Evolutionary conservation across 169 alveolate genomes (phyloP), one percentile per base, ranked within the genome.

Genomic region (Cryptosporidium canis): DNA sequence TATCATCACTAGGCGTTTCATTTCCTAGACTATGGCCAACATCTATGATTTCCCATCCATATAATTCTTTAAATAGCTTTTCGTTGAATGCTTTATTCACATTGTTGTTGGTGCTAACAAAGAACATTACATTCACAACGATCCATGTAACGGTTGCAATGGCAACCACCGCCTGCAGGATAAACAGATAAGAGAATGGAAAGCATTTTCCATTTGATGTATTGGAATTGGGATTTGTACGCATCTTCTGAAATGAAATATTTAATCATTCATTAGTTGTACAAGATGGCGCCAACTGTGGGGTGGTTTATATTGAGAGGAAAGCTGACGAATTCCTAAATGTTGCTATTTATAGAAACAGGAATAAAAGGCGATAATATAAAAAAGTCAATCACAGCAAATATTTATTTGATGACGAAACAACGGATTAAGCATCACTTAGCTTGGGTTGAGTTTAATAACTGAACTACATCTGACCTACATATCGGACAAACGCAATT

Each of bases 401-500:
- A 70, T 8, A 33, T 27, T 70, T 48, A 35, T n/a, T 31, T 11
- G 31, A 24, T 8, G 31, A 6, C 5, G 3, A 1, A 12, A 61
- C 7, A 35, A 31, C 18, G 14, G 68, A 61, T 33, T 33, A 31
- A 61, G 31, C n/a, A 29, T 61, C 27, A 35, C 45, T 61, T 33
- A 61, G 68, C 45, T 29, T 27, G 84, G 27, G 84, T 33, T 29
- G 33, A 31, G 37, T 51, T 70, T 24, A 77, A 24, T 7, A 77
- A 8, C 43, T 41, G 64, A 43, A 77, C 77, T 33, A 77, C 37
- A 55, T 77, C 87, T 29, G 87, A 77, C 47, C 87, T 77, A 55
- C 87, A 77, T 39, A 77, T 77, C 8, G 87, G 87, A n/a, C 87
- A 77, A 43, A 61, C 87, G 58, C 72, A 58, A 63, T 77, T 77